Percentiles rank a stretch among this genome's conserved stretches.
Evolutionary conservation across 108 stramenopile species (phyloP).

Genomic region (Ochromonas danica): DNA sequence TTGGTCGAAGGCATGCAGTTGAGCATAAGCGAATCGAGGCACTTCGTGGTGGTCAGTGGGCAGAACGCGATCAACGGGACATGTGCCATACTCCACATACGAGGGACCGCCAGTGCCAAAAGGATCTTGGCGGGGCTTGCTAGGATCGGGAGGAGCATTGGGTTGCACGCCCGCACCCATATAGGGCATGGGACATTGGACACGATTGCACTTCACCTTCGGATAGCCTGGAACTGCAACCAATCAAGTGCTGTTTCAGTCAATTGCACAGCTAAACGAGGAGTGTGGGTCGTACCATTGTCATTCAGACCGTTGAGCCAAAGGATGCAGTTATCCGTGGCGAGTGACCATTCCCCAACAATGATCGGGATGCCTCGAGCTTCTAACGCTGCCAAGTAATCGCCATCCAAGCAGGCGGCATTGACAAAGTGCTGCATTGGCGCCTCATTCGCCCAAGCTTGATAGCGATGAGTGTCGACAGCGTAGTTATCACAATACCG

Average conservation of each 20-base stretch:
- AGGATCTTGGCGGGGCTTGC: slow-evolving; percentile 70
- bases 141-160: slow-evolving; percentile 75
- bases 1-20: slow-evolving; percentile 72
- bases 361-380: slow-evolving; percentile 64
- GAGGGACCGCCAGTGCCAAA: slow-evolving; percentile 68
- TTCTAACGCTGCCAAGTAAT: slow-evolving; percentile 62
- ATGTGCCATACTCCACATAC: slow-evolving; percentile 42
- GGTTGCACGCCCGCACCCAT: slow-evolving; percentile 71
- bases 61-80: neutral
- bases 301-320: slow-evolving; percentile 93
- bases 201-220: slow-evolving; percentile 71
- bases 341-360: slow-evolving; percentile 87
- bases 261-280: neutral
- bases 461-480: slow-evolving; percentile 87
- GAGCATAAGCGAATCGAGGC: slow-evolving; percentile 69
- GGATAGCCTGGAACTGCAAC: slow-evolving; percentile 52
- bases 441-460: slow-evolving; percentile 47
- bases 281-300: slow-evolving; percentile 19
- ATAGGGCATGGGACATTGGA: slow-evolving; percentile 75
- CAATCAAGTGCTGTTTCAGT: neutral
- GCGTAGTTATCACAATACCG: slow-evolving; percentile 71
- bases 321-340: slow-evolving; percentile 88
- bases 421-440: neutral
- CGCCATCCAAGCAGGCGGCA: neutral
- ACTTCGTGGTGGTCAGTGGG: slow-evolving; percentile 61